phyloP scores from a whole-genome alignment of 2,329 filamentous ascomycete species.

The Claviceps spartinae region DNA sequence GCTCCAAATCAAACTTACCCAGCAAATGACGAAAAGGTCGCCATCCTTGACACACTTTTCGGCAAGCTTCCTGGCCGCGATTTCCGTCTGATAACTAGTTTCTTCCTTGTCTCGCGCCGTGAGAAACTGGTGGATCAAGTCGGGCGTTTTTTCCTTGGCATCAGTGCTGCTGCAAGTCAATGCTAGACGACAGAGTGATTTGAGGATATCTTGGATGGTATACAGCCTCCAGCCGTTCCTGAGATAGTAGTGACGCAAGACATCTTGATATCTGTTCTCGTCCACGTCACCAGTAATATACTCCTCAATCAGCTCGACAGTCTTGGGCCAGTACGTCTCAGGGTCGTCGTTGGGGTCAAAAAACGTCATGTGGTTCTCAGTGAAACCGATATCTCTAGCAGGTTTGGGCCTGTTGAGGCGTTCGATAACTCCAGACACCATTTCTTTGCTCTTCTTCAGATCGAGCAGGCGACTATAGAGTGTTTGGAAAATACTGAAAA shows the following conservation, averaged over 20 bases:
- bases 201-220: constrained; percentile 78
- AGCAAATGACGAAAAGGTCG: constrained; percentile 80
- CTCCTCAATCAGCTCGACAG: constrained; percentile 74
- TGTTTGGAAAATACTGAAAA: constrained; percentile 87
- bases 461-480: constrained; percentile 73
- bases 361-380: constrained; percentile 66
- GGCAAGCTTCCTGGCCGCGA: constrained; percentile 79
- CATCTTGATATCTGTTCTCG: constrained; percentile 73
- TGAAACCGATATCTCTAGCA: constrained; percentile 69
- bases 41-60: constrained; percentile 88
- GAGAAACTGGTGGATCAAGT: constrained; percentile 79
- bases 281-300: constrained; percentile 74
- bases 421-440: constrained; percentile 59
- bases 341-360: constrained; percentile 49
- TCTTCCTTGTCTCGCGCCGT: constrained; percentile 68
- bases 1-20: constrained; percentile 47
- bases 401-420: constrained; percentile 65
- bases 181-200: constrained; percentile 66
- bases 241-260: constrained; percentile 81
- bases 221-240: constrained; percentile 88
- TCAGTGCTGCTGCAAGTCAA: constrained; percentile 75
- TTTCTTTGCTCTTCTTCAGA: constrained; percentile 66
- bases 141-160: constrained; percentile 82
- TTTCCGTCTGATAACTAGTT: constrained; percentile 80
- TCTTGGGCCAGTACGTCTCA: constrained; percentile 72